A percentile compares a stretch with the other conserved stretches of the same genome.
Evolutionary conservation across 2,329 filamentous ascomycete genomes (phyloP).

Genomic region (Claviceps maximensis): DNA sequence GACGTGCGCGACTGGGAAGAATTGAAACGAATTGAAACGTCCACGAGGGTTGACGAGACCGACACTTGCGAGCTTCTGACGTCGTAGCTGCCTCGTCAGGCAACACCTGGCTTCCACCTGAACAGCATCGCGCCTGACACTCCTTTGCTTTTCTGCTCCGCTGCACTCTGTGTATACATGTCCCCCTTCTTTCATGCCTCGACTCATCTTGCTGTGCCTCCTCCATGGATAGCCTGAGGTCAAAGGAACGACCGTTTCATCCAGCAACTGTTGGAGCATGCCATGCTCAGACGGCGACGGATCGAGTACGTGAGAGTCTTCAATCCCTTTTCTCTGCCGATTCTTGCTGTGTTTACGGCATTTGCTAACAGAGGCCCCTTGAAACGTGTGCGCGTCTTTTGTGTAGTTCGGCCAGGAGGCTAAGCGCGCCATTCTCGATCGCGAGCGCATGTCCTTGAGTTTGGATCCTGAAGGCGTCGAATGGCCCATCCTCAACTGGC

Average conservation of each 20-base stretch:
- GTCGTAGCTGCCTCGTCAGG: background rate
- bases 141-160: background rate
- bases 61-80: background rate
- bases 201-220: background rate
- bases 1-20: background rate
- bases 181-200: background rate
- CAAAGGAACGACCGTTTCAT: slow-evolving; percentile 8
- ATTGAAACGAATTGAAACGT: too few species aligned
- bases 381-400: background rate
- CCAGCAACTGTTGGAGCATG: slow-evolving; percentile 22
- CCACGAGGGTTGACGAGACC: background rate
- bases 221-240: slow-evolving; percentile 8
- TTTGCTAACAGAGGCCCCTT: background rate
- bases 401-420: slow-evolving; percentile 24
- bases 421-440: slow-evolving; percentile 19
- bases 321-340: background rate
- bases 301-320: slow-evolving; percentile 19
- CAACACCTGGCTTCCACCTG: background rate
- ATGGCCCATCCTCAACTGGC: slow-evolving; percentile 18
- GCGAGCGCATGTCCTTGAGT: slow-evolving; percentile 17
- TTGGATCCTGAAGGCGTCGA: slow-evolving; percentile 1
- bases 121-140: background rate
- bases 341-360: background rate
- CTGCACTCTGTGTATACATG: slow-evolving; percentile 3
- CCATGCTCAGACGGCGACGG: slow-evolving; percentile 22